phyloP scores from a whole-genome alignment of 139 green algal species.

The Chlamydomonas eustigma region DNA sequence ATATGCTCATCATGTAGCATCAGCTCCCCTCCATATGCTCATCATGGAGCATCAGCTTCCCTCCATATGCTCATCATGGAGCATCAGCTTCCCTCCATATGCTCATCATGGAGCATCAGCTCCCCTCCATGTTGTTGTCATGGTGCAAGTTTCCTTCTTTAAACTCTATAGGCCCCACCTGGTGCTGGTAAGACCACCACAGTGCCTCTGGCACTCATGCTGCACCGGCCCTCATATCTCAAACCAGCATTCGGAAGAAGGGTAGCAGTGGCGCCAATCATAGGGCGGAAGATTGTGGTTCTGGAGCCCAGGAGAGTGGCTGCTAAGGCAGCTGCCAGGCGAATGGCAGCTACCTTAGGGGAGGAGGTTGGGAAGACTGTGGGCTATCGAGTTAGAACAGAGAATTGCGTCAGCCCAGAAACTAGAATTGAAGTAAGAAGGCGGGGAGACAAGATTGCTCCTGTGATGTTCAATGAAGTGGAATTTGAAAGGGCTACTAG shows the following conservation, averaged over 20 bases:
- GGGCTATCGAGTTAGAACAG: conserved; percentile 51
- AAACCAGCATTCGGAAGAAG: background rate
- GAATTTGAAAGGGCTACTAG: no score
- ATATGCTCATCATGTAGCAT: no score
- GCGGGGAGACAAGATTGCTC: no score
- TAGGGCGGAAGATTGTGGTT: conserved; percentile 18
- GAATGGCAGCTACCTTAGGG: conserved; percentile 55
- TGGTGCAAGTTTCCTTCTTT: no score
- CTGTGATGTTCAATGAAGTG: no score
- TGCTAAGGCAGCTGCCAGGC: conserved; percentile 51
- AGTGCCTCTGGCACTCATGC: conserved; percentile 53
- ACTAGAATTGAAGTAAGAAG: conserved; percentile 1
- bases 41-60: no score
- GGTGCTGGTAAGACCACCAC: conserved; percentile 68
- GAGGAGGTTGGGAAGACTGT: conserved; percentile 25
- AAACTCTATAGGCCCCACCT: conserved; percentile 47
- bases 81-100: no score
- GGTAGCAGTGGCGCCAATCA: background rate
- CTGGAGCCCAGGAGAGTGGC: conserved; percentile 64
- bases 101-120: no score
- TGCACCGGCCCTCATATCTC: conserved; percentile 38
- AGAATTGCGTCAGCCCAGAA: conserved; percentile 21
- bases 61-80: no score
- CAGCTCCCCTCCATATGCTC: no score
- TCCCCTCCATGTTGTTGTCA: no score